Evolutionary conservation across 1,139 yeast genomes (phyloP), one percentile per base, ranked within the genome.

Genomic region (Hyphopichia wangnamkhiaoensis): DNA sequence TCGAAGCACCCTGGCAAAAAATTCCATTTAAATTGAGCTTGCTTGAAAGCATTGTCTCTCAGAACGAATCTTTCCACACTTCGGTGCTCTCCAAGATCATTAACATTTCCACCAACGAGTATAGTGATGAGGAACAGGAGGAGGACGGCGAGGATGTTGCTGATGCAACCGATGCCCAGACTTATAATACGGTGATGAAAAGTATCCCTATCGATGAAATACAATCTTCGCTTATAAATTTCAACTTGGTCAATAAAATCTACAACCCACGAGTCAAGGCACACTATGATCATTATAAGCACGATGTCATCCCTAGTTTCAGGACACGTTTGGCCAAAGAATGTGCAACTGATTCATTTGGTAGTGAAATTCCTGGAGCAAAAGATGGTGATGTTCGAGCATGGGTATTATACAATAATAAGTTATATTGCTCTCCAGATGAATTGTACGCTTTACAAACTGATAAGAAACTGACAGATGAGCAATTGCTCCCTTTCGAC

Each of bases 371-470:
- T n/a, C 44, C 51, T 19, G 37, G 49, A 2, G 43, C 54, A 20
- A 25, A 52, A 21, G 38, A 46, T 41, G 58, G 58, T 2, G 54
- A 58, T 3, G 61, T 66, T 8, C 65, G 62, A 20, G 68, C 82
- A 1, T 82, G 88, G 78, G 61, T 83, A 3, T 56, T 67, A 41
- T 74, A 74, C 44, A 79, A 81, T 40, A 71, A 74, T 39, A 67
- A 69, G 14, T 58, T 76, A 0, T 80, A 82, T 50, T 87, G 95
- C 53, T 78, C 84, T 10, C 65, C 79, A 1, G 84, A 76, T 43
- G 88, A 82, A 39, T 74, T 86, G 2, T 88, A 76, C 60, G 93
- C 95, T 0, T 63, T 86, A 38, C 78, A 79, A 54, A 72, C 83
- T 0, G 62, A 62, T 19, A 46, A 50, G 10, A 48, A 47, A 4